Conservation (phyloP, 2,329 filamentous ascomycete species). For the Tolypocladium endophyticum region DNA sequence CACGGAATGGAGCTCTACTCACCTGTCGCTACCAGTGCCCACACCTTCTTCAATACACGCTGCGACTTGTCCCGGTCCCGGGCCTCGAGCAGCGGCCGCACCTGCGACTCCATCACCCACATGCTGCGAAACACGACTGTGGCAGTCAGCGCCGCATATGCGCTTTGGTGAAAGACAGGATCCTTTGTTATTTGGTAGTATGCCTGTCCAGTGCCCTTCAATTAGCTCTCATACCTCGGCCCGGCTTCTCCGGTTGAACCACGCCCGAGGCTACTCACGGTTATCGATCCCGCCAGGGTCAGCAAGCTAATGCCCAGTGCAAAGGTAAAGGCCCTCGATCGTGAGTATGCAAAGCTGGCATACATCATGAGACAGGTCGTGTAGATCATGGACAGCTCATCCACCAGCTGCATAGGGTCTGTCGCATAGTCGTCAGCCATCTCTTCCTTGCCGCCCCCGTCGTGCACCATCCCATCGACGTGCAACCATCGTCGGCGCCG, state of each 20-base stretch:
- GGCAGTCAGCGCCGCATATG: conserved; percentile 62
- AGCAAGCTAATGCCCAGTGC: conserved; percentile 47
- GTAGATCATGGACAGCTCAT: conserved; percentile 51
- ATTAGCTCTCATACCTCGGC: not conserved
- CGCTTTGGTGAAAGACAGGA: conserved; percentile 72
- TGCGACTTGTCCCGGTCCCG: conserved; percentile 39
- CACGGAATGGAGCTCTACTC: not conserved
- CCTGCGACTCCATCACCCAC: conserved; percentile 54
- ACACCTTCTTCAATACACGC: conserved; percentile 51
- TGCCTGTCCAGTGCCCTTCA: conserved; percentile 14
- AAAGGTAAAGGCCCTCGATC: conserved; percentile 36
- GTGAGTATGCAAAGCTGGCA: conserved; percentile 64
- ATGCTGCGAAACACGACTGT: conserved; percentile 63
- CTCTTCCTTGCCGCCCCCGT: not conserved
- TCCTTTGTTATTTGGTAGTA: conserved; percentile 73
- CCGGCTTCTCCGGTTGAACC: not conserved
- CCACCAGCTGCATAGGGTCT: conserved; percentile 51
- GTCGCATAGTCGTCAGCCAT: conserved; percentile 1
- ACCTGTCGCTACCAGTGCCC: conserved; percentile 57
- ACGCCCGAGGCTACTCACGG: conserved; percentile 37
- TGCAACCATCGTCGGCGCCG: not conserved
- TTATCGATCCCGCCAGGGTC: conserved; percentile 56
- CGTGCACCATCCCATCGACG: not conserved
- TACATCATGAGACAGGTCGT: conserved; percentile 45
- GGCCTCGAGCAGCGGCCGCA: conserved; percentile 34